Conservation (phyloP, 202 grass and related monocot genomes). For the Panicum virgatum region DNA sequence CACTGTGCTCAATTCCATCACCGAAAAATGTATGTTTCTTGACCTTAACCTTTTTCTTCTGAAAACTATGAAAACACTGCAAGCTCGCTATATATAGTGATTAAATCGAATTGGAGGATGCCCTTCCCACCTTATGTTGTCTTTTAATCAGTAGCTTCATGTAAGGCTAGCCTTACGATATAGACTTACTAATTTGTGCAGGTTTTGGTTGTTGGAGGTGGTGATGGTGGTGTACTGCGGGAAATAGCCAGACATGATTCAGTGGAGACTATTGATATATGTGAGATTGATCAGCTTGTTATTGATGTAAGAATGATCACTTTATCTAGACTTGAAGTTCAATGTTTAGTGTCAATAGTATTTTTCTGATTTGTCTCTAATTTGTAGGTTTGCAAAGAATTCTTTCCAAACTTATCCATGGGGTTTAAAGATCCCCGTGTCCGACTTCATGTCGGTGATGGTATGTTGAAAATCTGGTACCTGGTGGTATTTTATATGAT, state of each 20-base stretch:
- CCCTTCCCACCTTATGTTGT: not conserved
- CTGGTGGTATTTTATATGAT: not conserved
- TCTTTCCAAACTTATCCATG: conserved; percentile 75
- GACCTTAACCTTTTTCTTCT: not conserved
- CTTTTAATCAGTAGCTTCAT: not conserved
- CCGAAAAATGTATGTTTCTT: conserved; percentile 77
- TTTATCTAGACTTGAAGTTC: conserved; percentile 17
- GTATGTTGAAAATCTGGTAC: conserved; percentile 50
- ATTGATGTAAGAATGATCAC: conserved; percentile 71
- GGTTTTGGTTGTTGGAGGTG: conserved; percentile 97
- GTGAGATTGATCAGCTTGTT: conserved; percentile 93
- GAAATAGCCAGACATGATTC: conserved; percentile 85
- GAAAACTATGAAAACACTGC: not conserved
- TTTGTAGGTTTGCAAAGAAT: conserved; percentile 83
- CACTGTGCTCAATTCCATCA: conserved; percentile 84
- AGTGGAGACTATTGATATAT: conserved; percentile 89
- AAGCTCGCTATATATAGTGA: not conserved
- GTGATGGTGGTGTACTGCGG: conserved; percentile 91
- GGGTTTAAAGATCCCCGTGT: conserved; percentile 94
- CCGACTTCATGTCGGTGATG: conserved; percentile 81
- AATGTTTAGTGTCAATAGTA: not conserved
- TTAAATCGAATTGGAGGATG: not conserved
- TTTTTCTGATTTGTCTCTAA: conserved; percentile 18
- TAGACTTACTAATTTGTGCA: conserved; percentile 30
- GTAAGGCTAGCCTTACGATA: not conserved